Base-by-base conservation (phyloP, 1,284 basidiomycete species). In the Schizophyllum commune region DNA sequence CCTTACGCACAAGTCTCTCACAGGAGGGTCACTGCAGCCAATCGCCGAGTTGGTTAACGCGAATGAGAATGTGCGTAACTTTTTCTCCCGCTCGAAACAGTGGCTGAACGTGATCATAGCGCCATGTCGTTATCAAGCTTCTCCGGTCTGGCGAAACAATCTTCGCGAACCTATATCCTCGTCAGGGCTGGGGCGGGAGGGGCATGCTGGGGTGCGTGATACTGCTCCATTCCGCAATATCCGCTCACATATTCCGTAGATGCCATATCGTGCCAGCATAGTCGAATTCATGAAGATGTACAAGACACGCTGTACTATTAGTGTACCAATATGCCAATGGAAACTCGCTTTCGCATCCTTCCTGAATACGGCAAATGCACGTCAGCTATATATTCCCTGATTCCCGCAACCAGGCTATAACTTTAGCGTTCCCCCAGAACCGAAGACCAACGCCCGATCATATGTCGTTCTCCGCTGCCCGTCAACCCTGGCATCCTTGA, bases 151-250 rank as follows among this genome's bases (percentile, higher is more conserved):
- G 66, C 4, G 64, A 74, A 61, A 68, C 63, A 4, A 64, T 75
- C 32, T 71, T 71, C 32, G 60, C 75, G 57, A 77, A 69, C 21
- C 67, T 79, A 39, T 74, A 72, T 63, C 83, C 77, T 62, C 64
- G 71, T 13, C 74, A 74, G 76, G 83, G 79, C 66, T 75, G 83
- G 84, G 69, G 76, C 62, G 93, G 93, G 1, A 79, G 91, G 61
- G 93, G 94, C 13, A 77, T 90, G 69, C 76, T 96, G 32, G 93
- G 93, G 91, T 91, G 63, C 68, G 85, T 56, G 64, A 56, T 54
- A 15, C 47, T 61, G 54, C 6, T 55, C 19, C 1, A 27, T 55
- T 33, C 57, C 4, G 3, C 22, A 39, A 56, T 62, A 22, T 65
- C 51, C 55, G 52, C 60, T 60, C 15, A 55, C 33, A 6, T 27